These are phyloP conservation scores for Mentha longifolia DNA, from an alignment of 257 asterid genomes.

Conservation along the genomic window DNA sequence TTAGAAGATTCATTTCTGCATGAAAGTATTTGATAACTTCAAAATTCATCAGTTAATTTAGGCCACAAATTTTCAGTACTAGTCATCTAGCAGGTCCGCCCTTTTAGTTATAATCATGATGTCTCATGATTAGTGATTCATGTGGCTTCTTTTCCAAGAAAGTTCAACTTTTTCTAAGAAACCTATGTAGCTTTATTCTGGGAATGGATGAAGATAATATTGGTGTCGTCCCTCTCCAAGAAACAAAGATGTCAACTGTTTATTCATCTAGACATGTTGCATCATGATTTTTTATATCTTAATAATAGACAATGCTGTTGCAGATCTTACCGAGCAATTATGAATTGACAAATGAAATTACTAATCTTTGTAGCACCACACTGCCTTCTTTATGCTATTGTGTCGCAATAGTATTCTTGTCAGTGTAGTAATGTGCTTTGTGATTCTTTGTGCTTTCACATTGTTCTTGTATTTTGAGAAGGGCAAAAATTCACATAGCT, in stretches of 20 bases:
- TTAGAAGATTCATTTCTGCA: not conserved
- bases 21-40: not conserved
- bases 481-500: not conserved
- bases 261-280: not conserved
- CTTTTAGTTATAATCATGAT: not conserved
- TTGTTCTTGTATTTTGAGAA: conserved; percentile 12
- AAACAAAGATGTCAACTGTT: conserved; percentile 5
- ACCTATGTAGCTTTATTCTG: not conserved
- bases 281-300: not conserved
- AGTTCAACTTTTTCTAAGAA: not conserved
- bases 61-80: not conserved
- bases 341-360: not conserved
- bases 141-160: not conserved
- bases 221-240: not conserved
- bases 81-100: conserved; percentile 13
- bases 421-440: conserved; percentile 1
- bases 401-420: not conserved
- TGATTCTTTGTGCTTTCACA: conserved; percentile 1
- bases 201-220: conserved; percentile 6
- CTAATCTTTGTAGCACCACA: not conserved
- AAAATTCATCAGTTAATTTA: not conserved
- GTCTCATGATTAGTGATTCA: not conserved
- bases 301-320: not conserved
- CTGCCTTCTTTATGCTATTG: conserved; percentile 2
- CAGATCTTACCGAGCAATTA: not conserved